These are phyloP conservation scores for Acrocalymma vagum DNA, from an alignment of 2,329 filamentous ascomycete species.

Conservation along the genomic window DNA sequence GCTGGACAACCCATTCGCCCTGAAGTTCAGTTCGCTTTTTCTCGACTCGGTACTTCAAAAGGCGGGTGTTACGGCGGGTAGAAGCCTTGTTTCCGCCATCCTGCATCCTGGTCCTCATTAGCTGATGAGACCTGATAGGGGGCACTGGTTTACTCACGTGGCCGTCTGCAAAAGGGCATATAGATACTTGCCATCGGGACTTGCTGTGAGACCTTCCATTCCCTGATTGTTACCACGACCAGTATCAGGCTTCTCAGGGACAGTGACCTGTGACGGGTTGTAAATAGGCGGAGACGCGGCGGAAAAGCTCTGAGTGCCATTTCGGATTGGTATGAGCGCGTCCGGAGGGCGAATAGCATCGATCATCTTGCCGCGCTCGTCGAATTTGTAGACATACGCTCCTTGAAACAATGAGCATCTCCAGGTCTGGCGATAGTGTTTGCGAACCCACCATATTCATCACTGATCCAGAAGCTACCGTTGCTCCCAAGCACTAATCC, in stretches of 20 bases:
- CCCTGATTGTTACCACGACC: conserved; percentile 78
- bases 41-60: conserved; percentile 71
- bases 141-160: conserved; percentile 53
- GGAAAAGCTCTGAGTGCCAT: conserved; percentile 68
- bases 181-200: conserved; percentile 68
- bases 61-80: conserved; percentile 65
- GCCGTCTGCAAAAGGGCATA: conserved; percentile 74
- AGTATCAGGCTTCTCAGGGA: conserved; percentile 65
- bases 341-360: conserved; percentile 70
- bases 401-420: conserved; percentile 47
- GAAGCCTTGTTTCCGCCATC: conserved; percentile 63
- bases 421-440: neutral
- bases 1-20: conserved; percentile 71
- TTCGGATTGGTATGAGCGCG: conserved; percentile 71
- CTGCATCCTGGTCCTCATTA: conserved; percentile 24
- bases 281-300: conserved; percentile 71
- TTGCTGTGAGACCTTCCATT: conserved; percentile 74
- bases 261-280: conserved; percentile 56
- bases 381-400: conserved; percentile 74
- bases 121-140: conserved; percentile 51
- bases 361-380: conserved; percentile 65
- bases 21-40: conserved; percentile 56
- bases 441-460: conserved; percentile 66
- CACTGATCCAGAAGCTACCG: conserved; percentile 71
- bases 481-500: conserved; percentile 69